A percentile compares a stretch with the other conserved stretches of the same genome.
Evolutionary conservation across 805 yeast genomes (phyloP).

Genomic region (Yamadazyma sp.): DNA sequence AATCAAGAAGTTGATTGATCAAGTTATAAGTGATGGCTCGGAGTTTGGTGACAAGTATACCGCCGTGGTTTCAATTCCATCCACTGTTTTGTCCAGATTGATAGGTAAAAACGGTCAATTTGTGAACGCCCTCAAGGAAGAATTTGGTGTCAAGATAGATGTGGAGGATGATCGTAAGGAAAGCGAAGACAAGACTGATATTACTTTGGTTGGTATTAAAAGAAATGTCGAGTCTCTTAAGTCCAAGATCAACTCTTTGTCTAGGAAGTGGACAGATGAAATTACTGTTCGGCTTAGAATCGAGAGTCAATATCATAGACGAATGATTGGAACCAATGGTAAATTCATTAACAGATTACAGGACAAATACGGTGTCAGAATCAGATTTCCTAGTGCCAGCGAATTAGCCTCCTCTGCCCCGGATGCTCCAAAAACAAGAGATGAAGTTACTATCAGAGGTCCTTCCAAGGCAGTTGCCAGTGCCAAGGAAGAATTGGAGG

Average conservation of each 20-base stretch:
- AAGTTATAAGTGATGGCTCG: slow-evolving; percentile 55
- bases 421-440: slow-evolving; percentile 47
- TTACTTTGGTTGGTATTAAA: slow-evolving; percentile 74
- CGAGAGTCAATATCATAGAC: slow-evolving; percentile 76
- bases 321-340: slow-evolving; percentile 83
- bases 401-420: slow-evolving; percentile 19
- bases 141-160: slow-evolving; percentile 75
- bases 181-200: slow-evolving; percentile 30
- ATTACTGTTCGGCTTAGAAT: slow-evolving; percentile 59
- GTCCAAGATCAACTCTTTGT: slow-evolving; percentile 52
- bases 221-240: slow-evolving; percentile 75
- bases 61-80: slow-evolving; percentile 60
- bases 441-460: slow-evolving; percentile 75
- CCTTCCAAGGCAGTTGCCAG: slow-evolving; percentile 86
- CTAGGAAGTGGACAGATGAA: slow-evolving; percentile 84
- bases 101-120: slow-evolving; percentile 89
- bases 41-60: slow-evolving; percentile 48
- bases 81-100: slow-evolving; percentile 66
- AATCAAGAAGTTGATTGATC: slow-evolving; percentile 52
- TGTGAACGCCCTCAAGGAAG: slow-evolving; percentile 64
- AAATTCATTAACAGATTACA: slow-evolving; percentile 78
- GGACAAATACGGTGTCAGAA: slow-evolving; percentile 80
- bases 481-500: slow-evolving; percentile 81
- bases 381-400: slow-evolving; percentile 64
- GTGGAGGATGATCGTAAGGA: slow-evolving; percentile 50